These are phyloP conservation scores for Claviceps lovelessii DNA, from an alignment of 2,329 filamentous ascomycete genomes.

Conservation along the genomic window DNA sequence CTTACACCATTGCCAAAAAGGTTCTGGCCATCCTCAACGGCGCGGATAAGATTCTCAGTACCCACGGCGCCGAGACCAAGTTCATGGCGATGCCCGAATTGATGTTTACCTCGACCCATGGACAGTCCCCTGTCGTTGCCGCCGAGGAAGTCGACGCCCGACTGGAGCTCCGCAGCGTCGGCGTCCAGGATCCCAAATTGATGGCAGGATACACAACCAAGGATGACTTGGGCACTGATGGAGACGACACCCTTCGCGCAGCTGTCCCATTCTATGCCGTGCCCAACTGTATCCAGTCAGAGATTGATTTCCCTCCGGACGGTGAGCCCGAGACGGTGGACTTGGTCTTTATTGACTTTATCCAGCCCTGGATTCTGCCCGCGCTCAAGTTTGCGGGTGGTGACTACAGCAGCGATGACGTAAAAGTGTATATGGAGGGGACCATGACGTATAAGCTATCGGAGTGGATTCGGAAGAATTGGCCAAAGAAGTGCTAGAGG, in stretches of 20 bases:
- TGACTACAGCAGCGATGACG: constrained; percentile 33
- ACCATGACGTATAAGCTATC: constrained; percentile 42
- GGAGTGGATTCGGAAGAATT: constrained; percentile 45
- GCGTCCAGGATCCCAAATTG: constrained; percentile 19
- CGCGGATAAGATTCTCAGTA: constrained; percentile 33
- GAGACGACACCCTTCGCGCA: constrained; percentile 78
- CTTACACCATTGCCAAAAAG: constrained; percentile 58
- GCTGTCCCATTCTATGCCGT: constrained; percentile 60
- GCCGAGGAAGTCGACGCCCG: constrained; percentile 11
- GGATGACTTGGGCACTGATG: constrained; percentile 70
- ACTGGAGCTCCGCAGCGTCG: constrained; percentile 18
- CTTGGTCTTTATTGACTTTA: constrained; percentile 81
- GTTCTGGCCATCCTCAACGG: constrained; percentile 48
- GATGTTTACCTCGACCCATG: constrained; percentile 12
- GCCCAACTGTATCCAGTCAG: constrained; percentile 70
- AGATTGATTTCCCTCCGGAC: constrained; percentile 44
- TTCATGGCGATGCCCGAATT: constrained; percentile 37
- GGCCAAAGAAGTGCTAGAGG: constrained; percentile 32
- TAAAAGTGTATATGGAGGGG: constrained; percentile 36
- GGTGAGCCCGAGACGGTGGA: constrained; percentile 61
- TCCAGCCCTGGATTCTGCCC: constrained; percentile 65
- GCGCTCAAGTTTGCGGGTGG: constrained; percentile 51
- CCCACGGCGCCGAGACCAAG: constrained; percentile 24
- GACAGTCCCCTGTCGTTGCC: constrained; percentile 2
- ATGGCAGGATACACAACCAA: constrained; percentile 70